A percentile compares a stretch with the other conserved stretches of the same genome.
These are phyloP conservation scores for Pyracantha coccinea DNA, from an alignment of 331 rosid species.

Conservation along the genomic window DNA sequence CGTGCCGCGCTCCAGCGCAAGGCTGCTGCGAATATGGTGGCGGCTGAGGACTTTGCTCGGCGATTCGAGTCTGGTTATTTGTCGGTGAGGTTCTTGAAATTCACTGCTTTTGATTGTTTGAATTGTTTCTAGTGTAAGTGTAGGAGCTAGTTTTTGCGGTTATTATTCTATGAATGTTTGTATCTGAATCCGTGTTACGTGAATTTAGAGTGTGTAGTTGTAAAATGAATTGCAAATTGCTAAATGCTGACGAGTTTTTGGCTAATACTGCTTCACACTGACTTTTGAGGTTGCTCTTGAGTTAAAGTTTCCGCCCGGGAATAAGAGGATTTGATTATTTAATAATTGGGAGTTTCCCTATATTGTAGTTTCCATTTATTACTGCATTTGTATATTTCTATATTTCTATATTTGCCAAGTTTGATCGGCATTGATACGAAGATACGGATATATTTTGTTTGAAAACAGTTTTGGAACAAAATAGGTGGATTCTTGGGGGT, in stretches of 20 bases:
- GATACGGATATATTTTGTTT: background rate
- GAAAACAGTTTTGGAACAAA: background rate
- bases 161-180: background rate
- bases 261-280: background rate
- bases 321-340: background rate
- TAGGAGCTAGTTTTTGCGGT: background rate
- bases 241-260: background rate
- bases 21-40: constrained; percentile 96
- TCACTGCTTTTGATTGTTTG: background rate
- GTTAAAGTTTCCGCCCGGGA: background rate
- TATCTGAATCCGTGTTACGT: background rate
- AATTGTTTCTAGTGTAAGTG: background rate
- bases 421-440: background rate
- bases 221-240: background rate
- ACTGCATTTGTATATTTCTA: background rate
- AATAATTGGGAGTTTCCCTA: background rate
- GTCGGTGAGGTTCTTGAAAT: constrained; percentile 45
- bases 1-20: constrained; percentile 73
- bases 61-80: constrained; percentile 76
- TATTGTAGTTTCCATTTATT: background rate
- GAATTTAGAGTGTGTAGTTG: too few relatives aligned
- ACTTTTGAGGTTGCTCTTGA: background rate
- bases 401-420: background rate
- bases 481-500: too few relatives aligned
- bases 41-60: constrained; percentile 93